Percentiles rank a stretch among this genome's conserved stretches.
Conservation (phyloP, 305 asterid species). For the Rubia tinctorum region DNA sequence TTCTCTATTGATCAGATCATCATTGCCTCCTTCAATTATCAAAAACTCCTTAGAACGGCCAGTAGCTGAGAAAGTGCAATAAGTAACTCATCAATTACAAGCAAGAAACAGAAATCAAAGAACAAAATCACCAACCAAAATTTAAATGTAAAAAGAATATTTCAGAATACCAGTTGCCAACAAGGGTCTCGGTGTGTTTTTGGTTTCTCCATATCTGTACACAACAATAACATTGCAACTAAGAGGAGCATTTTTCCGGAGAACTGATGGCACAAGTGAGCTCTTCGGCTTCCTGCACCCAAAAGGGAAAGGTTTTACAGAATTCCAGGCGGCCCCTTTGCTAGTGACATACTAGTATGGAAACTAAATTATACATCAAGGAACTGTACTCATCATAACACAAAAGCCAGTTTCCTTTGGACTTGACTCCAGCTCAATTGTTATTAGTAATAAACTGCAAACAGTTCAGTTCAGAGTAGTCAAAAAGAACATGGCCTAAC, state of each 20-base stretch:
- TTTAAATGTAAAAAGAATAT: background rate
- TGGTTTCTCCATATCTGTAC: slow-evolving; percentile 41
- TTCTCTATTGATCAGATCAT: slow-evolving; percentile 31
- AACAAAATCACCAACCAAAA: background rate
- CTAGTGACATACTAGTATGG: background rate
- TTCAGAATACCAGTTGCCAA: slow-evolving; percentile 44
- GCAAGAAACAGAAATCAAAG: slow-evolving; percentile 3
- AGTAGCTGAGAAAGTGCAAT: slow-evolving; percentile 34
- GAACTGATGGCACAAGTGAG: slow-evolving; percentile 58
- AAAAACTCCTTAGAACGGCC: slow-evolving; percentile 18
- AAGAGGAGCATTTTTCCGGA: slow-evolving; percentile 65
- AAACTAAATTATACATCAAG: background rate
- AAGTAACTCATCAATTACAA: slow-evolving; percentile 3
- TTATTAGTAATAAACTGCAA: background rate
- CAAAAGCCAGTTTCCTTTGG: background rate
- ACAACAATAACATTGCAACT: slow-evolving; percentile 58
- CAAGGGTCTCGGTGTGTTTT: slow-evolving; percentile 46
- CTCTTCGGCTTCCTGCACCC: slow-evolving; percentile 51
- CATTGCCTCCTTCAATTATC: slow-evolving; percentile 20
- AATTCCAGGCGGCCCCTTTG: background rate
- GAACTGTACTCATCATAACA: background rate
- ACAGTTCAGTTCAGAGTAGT: background rate
- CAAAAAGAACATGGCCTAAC: background rate
- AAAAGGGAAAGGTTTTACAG: background rate
- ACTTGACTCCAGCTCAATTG: background rate